Evolutionary conservation across 495 filamentous ascomycete genomes (phyloP), one percentile per base, ranked within the genome.

Genomic region (Aspergillus leporis): DNA sequence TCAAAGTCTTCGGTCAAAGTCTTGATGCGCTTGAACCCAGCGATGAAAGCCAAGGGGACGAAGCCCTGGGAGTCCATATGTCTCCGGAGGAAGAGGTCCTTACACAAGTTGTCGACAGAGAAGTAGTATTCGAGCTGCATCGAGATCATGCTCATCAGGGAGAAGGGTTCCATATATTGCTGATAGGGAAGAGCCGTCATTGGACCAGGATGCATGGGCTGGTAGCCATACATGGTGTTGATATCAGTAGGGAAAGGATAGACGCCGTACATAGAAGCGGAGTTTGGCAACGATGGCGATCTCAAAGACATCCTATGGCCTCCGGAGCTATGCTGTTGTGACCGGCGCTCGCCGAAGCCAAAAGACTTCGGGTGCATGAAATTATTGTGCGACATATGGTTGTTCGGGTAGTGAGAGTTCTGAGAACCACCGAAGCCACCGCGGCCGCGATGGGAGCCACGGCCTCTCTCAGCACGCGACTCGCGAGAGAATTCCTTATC

Each of bases 61-160:
- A 90, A 98, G 9, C 94, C 94, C 70, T 97, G 88, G 3, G 85
- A 89, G 67, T 98, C 93, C 95, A 98, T 97, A 53, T 91, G 87
- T 60, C 85, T 86, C 31, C 94, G 87, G 30, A 98, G 82, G 73
- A 85, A 98, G 63, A 88, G 81, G 66, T 98, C 94, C 74, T 96
- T 98, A 83, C 90, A 93, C 55, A 97, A 83, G 70, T 98, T 98
- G 62, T 98, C 92, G 9, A 96, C 82, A 0, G 93, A 98, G 75
- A 98, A 94, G 71, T 98, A 98, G 74, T 98, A 98, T 64, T 95
- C 90, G 63, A 97, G 75, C 72, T 97, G 93, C 66, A 84, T 79
- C 51, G 80, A 80, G 13, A 89, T 81, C 77, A 85, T 81, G 50
- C 61, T 63, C 54, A 87, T 75, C 16, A 89, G 63, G 16, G 80